These are phyloP conservation scores for Magnusiomyces starmeri DNA, from an alignment of 1,139 yeast species.

Conservation along the genomic window DNA sequence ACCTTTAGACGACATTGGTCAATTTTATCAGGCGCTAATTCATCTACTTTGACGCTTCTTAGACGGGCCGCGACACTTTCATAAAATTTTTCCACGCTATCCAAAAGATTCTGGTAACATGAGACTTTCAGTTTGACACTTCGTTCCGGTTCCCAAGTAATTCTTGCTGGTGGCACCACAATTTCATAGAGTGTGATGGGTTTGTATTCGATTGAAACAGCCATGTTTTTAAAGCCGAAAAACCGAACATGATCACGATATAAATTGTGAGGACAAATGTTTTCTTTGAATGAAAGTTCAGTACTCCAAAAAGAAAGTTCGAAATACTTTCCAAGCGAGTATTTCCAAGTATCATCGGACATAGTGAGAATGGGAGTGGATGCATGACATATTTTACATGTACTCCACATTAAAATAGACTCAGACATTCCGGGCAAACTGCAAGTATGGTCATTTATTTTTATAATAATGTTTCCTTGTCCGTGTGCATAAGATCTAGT, in stretches of 20 bases:
- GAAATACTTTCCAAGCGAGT: conserved; percentile 86
- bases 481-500: conserved; percentile 88
- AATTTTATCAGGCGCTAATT: conserved; percentile 58
- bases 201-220: conserved; percentile 72
- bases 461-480: conserved; percentile 69
- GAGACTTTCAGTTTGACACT: conserved; percentile 66
- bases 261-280: conserved; percentile 69
- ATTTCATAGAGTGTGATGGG: conserved; percentile 70
- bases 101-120: conserved; percentile 47
- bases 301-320: conserved; percentile 80
- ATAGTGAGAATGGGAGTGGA: conserved; percentile 77
- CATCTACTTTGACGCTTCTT: conserved; percentile 73
- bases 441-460: conserved; percentile 54
- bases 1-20: conserved; percentile 60
- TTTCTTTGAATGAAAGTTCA: conserved; percentile 39
- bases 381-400: conserved; percentile 70
- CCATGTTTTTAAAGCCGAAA: conserved; percentile 75
- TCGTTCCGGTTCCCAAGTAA: conserved; percentile 66
- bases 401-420: conserved; percentile 86
- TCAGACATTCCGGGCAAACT: conserved; percentile 55
- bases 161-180: conserved; percentile 64
- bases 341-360: conserved; percentile 84
- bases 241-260: conserved; percentile 75
- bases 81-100: conserved; percentile 56
- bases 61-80: conserved; percentile 66